Evolutionary conservation across 306 rosid genomes (phyloP), one percentile per base, ranked within the genome.

Genomic region (Glycine tomentella): DNA sequence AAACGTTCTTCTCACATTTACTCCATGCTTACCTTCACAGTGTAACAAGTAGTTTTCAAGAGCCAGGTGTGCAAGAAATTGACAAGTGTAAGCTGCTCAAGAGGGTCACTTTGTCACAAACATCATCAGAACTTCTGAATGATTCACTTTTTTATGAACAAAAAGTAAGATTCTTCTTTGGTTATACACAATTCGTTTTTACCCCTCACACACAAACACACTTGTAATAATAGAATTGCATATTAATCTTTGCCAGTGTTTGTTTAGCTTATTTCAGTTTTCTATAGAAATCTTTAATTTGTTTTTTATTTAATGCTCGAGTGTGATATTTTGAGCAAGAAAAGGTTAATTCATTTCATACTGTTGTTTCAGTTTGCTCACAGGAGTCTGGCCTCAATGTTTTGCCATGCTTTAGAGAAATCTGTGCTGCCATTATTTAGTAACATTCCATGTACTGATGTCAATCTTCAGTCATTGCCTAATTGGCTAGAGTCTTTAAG

Each of bases 91-190:
- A 56, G 85, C 86, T 85, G 86, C 83, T 71, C 79, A 90, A 84
- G 81, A 72, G 82, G 82, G 87, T 91, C 59, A 81, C 90, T 45
- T 61, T 91, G 86, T 85, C 84, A 12, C 85, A 91, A 78, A 91
- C 93, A 82, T 93, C 97, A 11, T 82, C 89, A 83, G 85, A 85
- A 62, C 91, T 92, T 78, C 88, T 95, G 38, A 75, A 88, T 72
- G 87, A 86, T 77, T 89, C 99, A 57, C 69, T 81, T 78, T 78
- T 95, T 61, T 93, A 87, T 81, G 92, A 93, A 80, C 97, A 88
- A 83, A 80, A 85, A 66, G 97, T 95, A 89, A 89, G 95, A 63
- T 84, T 63, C 80, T 66, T 58, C 80, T 66, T 67, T 48, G 68
- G 25, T 66, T 74, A 67, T 69, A 62, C 69, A 62, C 20, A 50